A percentile compares a stretch with the other conserved stretches of the same genome.
These are phyloP conservation scores for Helianthus annuus DNA, from an alignment of 129 eudicot genomes.

Conservation along the genomic window DNA sequence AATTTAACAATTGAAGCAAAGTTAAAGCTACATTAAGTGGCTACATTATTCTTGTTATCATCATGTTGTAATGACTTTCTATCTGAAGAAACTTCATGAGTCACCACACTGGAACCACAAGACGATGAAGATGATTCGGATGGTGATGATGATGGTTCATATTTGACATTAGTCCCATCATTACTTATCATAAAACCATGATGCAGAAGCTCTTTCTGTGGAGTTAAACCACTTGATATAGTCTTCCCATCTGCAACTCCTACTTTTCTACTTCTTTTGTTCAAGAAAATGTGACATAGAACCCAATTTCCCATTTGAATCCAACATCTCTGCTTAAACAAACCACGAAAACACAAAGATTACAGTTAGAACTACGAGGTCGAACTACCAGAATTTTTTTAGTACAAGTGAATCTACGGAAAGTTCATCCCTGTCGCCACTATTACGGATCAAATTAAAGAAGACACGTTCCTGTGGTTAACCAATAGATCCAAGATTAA, in stretches of 20 bases:
- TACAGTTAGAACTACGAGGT: not conserved
- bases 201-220: conserved; percentile 24
- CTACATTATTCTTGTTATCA: conserved; percentile 30
- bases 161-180: conserved; percentile 16
- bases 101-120: conserved; percentile 44
- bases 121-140: conserved; percentile 40
- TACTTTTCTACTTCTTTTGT: conserved; percentile 35
- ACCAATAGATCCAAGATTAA: too few relatives aligned
- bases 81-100: conserved; percentile 42
- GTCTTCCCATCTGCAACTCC: conserved; percentile 35
- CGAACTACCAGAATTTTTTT: not conserved
- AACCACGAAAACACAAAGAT: not conserved
- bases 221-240: conserved; percentile 37
- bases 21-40: not conserved
- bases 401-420: too few relatives aligned
- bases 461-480: too few relatives aligned
- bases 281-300: conserved; percentile 61
- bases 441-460: too few relatives aligned
- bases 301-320: conserved; percentile 70
- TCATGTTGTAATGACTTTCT: conserved; percentile 30
- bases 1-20: not conserved
- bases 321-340: conserved; percentile 43
- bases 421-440: too few relatives aligned
- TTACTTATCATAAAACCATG: conserved; percentile 12
- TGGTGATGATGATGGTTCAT: conserved; percentile 24